These are phyloP conservation scores for Mimosa bimucronata DNA, from an alignment of 306 rosid genomes.

Conservation along the genomic window DNA sequence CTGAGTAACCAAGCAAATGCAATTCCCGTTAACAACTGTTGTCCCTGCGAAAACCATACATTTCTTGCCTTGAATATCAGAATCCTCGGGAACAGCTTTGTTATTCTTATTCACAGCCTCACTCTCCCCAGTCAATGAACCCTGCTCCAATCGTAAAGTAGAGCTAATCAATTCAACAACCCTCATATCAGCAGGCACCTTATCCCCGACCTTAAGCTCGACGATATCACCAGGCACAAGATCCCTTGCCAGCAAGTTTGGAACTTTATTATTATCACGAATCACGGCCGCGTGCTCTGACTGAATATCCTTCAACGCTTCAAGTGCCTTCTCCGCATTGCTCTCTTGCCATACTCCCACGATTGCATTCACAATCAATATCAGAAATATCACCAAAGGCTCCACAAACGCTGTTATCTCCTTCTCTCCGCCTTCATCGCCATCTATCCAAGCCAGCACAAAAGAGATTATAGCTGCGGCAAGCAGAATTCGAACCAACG, in stretches of 20 bases:
- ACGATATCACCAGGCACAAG: slow-evolving; percentile 61
- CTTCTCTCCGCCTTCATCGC: slow-evolving; percentile 50
- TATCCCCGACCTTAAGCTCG: slow-evolving; percentile 43
- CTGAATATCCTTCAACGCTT: slow-evolving; percentile 74
- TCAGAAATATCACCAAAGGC: slow-evolving; percentile 42
- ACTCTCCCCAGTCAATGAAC: slow-evolving; percentile 43
- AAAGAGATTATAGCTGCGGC: slow-evolving; percentile 71
- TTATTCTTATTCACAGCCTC: slow-evolving; percentile 39
- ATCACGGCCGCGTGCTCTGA: slow-evolving; percentile 62
- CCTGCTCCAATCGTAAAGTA: slow-evolving; percentile 41
- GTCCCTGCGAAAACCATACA: slow-evolving; percentile 63
- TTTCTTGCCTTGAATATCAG: slow-evolving; percentile 41
- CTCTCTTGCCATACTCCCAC: slow-evolving; percentile 81
- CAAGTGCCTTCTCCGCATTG: slow-evolving; percentile 77
- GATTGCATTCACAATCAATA: slow-evolving; percentile 46
- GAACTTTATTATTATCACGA: slow-evolving; percentile 48
- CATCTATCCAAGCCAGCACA: slow-evolving; percentile 70
- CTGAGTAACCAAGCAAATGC: slow-evolving; percentile 59
- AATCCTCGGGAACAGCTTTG: slow-evolving; percentile 33
- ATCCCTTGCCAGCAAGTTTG: slow-evolving; percentile 58
- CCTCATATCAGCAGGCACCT: slow-evolving; percentile 45
- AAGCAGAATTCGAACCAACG: slow-evolving; percentile 66
- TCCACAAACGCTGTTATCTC: slow-evolving; percentile 43
- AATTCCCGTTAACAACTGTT: slow-evolving; percentile 58
- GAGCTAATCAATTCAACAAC: slow-evolving; percentile 42